Conservation (phyloP, 495 filamentous ascomycete species). For the Bacidia gigantensis region DNA sequence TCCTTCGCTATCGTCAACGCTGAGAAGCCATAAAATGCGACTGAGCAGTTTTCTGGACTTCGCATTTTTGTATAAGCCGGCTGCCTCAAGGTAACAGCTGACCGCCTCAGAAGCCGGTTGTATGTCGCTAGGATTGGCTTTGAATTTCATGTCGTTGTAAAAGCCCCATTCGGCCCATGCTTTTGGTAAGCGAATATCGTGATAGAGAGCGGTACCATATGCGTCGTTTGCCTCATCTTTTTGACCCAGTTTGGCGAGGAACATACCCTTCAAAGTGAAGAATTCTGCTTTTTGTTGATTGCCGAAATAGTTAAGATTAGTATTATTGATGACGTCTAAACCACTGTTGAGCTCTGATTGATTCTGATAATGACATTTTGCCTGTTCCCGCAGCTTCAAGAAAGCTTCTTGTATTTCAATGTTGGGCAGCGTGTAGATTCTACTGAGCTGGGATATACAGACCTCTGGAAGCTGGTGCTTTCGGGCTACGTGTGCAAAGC, state of each 20-base stretch:
- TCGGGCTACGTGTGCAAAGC: constrained; percentile 92
- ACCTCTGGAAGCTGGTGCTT: constrained; percentile 96
- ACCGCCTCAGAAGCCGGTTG: constrained; percentile 76
- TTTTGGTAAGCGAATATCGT: constrained; percentile 87
- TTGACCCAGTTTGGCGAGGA: constrained; percentile 80
- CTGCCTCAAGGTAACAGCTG: constrained; percentile 91
- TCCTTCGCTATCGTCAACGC: constrained; percentile 76
- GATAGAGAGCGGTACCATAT: constrained; percentile 86
- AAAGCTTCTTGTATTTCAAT: constrained; percentile 99
- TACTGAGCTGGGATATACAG: constrained; percentile 89
- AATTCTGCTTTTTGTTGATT: constrained; percentile 95
- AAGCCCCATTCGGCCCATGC: constrained; percentile 99
- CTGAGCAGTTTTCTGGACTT: constrained; percentile 95
- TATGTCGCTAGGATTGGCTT: constrained; percentile 67
- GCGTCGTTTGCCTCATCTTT: constrained; percentile 84
- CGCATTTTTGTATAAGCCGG: constrained; percentile 87
- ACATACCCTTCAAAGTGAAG: constrained; percentile 99
- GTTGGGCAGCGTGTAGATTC: constrained; percentile 96
- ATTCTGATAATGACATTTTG: constrained; percentile 97
- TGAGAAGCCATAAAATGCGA: constrained; percentile 89
- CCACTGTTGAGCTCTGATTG: constrained; percentile 78
- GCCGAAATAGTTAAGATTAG: constrained; percentile 96
- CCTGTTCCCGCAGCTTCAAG: constrained; percentile 90
- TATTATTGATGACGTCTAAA: constrained; percentile 97
- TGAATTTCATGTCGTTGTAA: constrained; percentile 92